Evolutionary conservation across 2,329 filamentous ascomycete genomes (phyloP).

Genomic region (Cladosporium velox): DNA sequence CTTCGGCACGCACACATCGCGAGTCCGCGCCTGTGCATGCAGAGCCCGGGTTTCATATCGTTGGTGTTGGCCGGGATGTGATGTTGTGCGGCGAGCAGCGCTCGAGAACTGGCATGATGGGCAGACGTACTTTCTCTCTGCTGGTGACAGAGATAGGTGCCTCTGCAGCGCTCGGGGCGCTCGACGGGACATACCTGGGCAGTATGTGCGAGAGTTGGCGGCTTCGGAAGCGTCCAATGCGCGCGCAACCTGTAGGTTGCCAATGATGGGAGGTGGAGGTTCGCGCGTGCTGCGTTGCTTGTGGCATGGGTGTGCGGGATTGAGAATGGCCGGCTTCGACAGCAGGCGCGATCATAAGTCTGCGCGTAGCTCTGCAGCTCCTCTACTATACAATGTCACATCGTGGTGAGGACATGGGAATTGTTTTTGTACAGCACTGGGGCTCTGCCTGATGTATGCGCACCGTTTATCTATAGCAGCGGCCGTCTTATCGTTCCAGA

Average conservation of each 20-base stretch:
- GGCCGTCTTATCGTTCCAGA: no score
- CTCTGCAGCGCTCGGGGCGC: constrained; percentile 17
- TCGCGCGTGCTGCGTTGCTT: background rate
- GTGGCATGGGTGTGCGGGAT: background rate
- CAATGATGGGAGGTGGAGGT: background rate
- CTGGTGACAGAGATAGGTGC: background rate
- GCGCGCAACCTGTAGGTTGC: background rate
- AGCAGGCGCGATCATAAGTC: background rate
- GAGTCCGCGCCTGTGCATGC: constrained; percentile 7
- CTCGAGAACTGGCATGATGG: constrained; percentile 27
- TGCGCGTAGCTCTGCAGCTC: background rate
- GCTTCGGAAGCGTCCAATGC: background rate
- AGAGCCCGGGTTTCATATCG: constrained; percentile 12
- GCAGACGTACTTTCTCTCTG: constrained; percentile 26
- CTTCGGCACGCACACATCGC: background rate
- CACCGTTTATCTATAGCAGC: background rate
- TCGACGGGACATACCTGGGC: constrained; percentile 13
- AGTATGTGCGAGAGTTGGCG: background rate
- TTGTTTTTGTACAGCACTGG: background rate
- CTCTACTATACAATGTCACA: no score
- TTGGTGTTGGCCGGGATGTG: background rate
- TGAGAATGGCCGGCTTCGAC: background rate
- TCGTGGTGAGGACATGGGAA: background rate
- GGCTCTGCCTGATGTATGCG: no score
- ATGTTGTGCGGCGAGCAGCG: constrained; percentile 6